Evolutionary conservation across 2,329 filamentous ascomycete genomes (phyloP), one percentile per base, ranked within the genome.

Genomic region (Trichoderma harzianum): DNA sequence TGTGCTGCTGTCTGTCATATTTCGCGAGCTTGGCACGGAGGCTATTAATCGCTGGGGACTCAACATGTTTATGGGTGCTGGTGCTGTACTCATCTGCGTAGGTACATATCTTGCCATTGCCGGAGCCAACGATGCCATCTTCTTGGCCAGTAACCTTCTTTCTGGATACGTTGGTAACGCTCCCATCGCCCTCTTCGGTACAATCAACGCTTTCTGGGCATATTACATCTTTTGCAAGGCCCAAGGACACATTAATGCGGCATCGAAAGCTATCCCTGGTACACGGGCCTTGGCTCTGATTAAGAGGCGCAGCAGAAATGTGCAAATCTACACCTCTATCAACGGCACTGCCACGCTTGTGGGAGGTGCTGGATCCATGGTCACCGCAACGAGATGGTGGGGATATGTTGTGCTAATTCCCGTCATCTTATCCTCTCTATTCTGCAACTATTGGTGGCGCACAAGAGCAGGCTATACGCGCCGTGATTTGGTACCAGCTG

Each of bases 141-240:
- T 78, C 70, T 5, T 78, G 0, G 83, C 84, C 0, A 87, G 84
- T 74, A 89, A 89, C 69, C 76, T 88, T 2, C 76, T 89, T 0
- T 88, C 87, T 0, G 87, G 87, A 1, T 88, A 88, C 72, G 79
- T 89, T 21, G 87, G 87, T 3, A 89, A 89, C 71, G 79, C 82
- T 0, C 82, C 85, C 1, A 82, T 85, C 2, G 85, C 86, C 0
- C 28, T 84, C 0, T 89, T 84, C 61, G 87, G 86, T 2, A 66
- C 88, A 0, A 69, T 83, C 55, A 89, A 87, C 75, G 81, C 82
- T 0, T 65, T 78, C 6, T 89, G 86, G 87, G 86, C 85, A 0
- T 74, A 74, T 0, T 84, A 82, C 72, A 77, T 88, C 1, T 82
- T 82, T 34, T 62, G 67, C 1, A 82, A 83, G 16, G 85, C 85